Evolutionary conservation across 83 land plant species (phyloP).

Genomic region (Picea abies): DNA sequence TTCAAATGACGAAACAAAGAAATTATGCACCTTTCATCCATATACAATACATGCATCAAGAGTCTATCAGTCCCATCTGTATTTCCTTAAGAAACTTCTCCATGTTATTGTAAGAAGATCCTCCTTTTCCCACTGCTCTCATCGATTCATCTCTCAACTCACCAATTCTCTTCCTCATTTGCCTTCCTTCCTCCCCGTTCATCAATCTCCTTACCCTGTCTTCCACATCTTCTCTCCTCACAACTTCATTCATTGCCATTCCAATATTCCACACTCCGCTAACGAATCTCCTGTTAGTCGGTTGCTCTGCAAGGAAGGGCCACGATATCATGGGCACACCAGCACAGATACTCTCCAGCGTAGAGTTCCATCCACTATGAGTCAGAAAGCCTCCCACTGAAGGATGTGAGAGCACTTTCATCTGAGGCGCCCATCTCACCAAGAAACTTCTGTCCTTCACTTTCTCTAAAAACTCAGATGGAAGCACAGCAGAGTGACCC

Average conservation of each 20-base stretch:
- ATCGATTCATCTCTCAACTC: too few species aligned
- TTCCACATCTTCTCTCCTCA: not conserved
- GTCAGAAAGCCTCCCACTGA: not conserved
- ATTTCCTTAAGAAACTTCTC: too few species aligned
- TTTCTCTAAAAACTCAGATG: slow-evolving; percentile 6
- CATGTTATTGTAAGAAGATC: too few species aligned
- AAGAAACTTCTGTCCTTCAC: slow-evolving; percentile 18
- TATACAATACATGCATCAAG: too few species aligned
- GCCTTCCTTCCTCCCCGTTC: too few species aligned
- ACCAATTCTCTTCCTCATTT: too few species aligned
- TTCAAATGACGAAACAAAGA: too few species aligned
- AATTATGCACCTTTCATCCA: too few species aligned
- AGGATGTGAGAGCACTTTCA: not conserved
- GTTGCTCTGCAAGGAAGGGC: not conserved
- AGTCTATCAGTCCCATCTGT: too few species aligned
- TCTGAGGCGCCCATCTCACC: too few species aligned
- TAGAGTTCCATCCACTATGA: not conserved
- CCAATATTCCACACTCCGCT: not conserved
- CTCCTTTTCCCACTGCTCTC: too few species aligned
- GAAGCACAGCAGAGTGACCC: not conserved
- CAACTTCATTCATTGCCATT: not conserved
- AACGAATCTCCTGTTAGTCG: not conserved
- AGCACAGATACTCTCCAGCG: not conserved
- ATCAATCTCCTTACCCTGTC: too few species aligned
- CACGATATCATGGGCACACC: not conserved